Evolutionary conservation across 352 stramenopile species (phyloP).

Genomic region (Pythium dissimile): DNA sequence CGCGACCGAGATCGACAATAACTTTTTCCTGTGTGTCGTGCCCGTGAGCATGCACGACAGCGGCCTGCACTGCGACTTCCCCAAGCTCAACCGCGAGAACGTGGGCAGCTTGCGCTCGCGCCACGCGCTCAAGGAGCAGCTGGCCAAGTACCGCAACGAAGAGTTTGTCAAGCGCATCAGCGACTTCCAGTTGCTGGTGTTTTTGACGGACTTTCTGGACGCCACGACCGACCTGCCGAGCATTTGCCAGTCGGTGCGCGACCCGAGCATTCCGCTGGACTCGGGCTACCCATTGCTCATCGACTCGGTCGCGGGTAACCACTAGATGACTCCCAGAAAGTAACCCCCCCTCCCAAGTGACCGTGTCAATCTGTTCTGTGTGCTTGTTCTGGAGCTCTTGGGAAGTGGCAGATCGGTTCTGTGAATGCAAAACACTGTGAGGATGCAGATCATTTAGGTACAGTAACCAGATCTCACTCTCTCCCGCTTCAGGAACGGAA

Average conservation of each 20-base stretch:
- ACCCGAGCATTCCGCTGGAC: constrained; percentile 87
- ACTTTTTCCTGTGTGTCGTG: constrained; percentile 97
- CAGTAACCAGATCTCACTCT: too few species aligned
- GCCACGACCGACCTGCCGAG: constrained; percentile 88
- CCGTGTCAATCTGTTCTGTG: neutral
- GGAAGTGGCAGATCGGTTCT: constrained; percentile 10
- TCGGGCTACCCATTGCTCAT: constrained; percentile 96
- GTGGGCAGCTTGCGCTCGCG: constrained; percentile 77
- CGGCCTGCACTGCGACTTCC: constrained; percentile 91
- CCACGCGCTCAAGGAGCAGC: constrained; percentile 91
- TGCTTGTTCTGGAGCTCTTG: too few species aligned
- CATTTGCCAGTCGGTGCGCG: constrained; percentile 90
- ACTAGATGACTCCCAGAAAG: constrained; percentile 21
- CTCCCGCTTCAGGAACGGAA: too few species aligned
- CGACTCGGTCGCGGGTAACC: constrained; percentile 88
- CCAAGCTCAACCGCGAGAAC: constrained; percentile 91
- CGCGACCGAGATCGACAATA: constrained; percentile 92
- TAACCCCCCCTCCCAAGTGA: neutral
- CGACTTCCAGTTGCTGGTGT: constrained; percentile 97
- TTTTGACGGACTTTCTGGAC: constrained; percentile 93
- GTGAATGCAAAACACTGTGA: too few species aligned
- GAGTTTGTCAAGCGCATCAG: constrained; percentile 89
- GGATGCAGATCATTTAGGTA: too few species aligned
- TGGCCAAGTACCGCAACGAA: constrained; percentile 65
- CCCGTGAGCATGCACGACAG: constrained; percentile 94